Evolutionary conservation across 1,139 yeast species (phyloP).

Genomic region (Hemisphaericaspora xylanilytica): DNA sequence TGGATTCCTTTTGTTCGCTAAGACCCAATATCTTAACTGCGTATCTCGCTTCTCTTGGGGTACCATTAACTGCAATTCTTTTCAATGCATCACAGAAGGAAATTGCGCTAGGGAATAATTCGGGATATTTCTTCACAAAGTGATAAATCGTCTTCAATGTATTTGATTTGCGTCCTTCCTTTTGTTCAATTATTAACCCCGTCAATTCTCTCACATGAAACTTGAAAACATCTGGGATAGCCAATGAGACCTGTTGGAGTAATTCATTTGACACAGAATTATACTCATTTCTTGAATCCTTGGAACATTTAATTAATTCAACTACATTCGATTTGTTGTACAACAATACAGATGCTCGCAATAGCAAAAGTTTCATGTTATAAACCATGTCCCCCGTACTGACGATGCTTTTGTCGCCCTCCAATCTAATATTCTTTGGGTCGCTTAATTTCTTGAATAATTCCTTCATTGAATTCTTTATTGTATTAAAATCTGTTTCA

Average conservation of each 20-base stretch:
- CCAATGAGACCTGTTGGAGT: constrained; percentile 57
- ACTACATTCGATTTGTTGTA: constrained; percentile 67
- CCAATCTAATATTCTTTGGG: constrained; percentile 43
- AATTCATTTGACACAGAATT: constrained; percentile 47
- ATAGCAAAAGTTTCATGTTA: constrained; percentile 54
- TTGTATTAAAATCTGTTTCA: constrained; percentile 59
- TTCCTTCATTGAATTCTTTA: constrained; percentile 62
- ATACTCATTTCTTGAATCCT: constrained; percentile 30
- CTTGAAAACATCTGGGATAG: constrained; percentile 64
- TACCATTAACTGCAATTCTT: constrained; percentile 49
- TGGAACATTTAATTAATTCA: constrained; percentile 49
- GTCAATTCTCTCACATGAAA: constrained; percentile 55
- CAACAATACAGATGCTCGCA: constrained; percentile 59
- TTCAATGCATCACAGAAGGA: constrained; percentile 42
- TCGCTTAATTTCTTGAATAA: constrained; percentile 54
- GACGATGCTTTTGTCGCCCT: constrained; percentile 36
- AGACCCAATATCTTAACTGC: constrained; percentile 59
- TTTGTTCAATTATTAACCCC: constrained; percentile 30
- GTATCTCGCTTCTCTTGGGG: constrained; percentile 64
- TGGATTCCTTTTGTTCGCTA: constrained; percentile 39
- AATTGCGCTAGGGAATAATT: constrained; percentile 32
- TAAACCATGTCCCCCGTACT: constrained; percentile 49
- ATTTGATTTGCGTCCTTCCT: constrained; percentile 15
- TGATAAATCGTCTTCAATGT: constrained; percentile 59
- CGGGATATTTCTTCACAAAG: constrained; percentile 51